Base-by-base conservation (phyloP, 164 flowering plant species). In the Amborella trichopoda region DNA sequence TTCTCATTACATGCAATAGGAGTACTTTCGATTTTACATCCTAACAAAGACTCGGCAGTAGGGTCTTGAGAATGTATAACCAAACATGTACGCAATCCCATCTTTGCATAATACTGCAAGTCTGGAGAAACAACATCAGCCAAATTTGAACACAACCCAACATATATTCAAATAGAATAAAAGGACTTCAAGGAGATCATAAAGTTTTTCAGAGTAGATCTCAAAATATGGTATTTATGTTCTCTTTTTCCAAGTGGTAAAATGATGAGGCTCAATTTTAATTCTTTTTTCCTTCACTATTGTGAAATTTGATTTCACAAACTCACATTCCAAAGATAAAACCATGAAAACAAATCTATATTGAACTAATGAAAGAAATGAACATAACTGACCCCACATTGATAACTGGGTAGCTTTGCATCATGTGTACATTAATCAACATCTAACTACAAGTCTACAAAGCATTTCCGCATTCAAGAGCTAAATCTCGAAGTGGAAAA, bases 31-130 rank as follows among this genome's bases (percentile, higher is more conserved):
- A 86, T 78, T 59, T 81, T 90, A 56, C 80, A 71, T 36, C 77
- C 74, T 20, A 90, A 67, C 27, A 90, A 78, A 60, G 61, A 71
- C 41, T 86, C 94, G 17, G 84, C 89, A 22, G 80, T 76, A n/a
- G 74, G 78, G 54, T 90, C 98, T 75, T 79, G 95, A 27, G 82
- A 74, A 48, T 86, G 94, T 54, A 80, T 55, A 45, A 81, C 86
- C 68, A 90, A 70, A 61, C 94, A 83, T 28, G 97, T 90, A 8
- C 50, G 73, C 6, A 76, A 59, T 17, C 97, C 97, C 28, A 62
- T 53, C 68, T 64, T 65, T 13, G 95, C 95, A 69, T 74, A 90
- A 70, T 78, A 75, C 97, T 90, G 47, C 24, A 18, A 58, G 37
- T 3, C 48, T 49, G 13, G n/a, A 4, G 8, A 20, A 37, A 37